Evolutionary conservation across 2,329 filamentous ascomycete species (phyloP).

Genomic region (Zymoseptoria brevis): DNA sequence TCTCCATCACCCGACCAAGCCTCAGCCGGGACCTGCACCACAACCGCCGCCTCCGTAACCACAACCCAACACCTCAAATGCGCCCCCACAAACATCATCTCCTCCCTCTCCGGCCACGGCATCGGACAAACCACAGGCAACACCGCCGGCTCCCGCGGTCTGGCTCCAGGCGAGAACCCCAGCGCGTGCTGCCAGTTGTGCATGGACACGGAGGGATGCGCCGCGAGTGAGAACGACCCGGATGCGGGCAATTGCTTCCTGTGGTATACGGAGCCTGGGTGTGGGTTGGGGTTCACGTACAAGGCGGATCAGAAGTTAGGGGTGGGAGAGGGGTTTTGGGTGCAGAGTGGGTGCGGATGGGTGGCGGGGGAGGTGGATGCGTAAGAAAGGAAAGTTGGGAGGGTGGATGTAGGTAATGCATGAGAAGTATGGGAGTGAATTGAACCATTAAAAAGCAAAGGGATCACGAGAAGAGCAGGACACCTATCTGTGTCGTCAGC

Average conservation of each 20-base stretch:
- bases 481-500: no score
- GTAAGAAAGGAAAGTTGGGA: neutral
- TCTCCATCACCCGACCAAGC: neutral
- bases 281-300: constrained; percentile 21
- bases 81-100: constrained; percentile 23
- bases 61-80: constrained; percentile 24
- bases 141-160: constrained; percentile 17
- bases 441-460: neutral
- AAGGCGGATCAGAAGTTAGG: constrained; percentile 14
- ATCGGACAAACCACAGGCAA: constrained; percentile 17
- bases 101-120: constrained; percentile 17
- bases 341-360: constrained; percentile 22
- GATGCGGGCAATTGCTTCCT: constrained; percentile 23
- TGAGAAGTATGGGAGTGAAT: neutral
- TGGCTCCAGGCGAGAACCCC: constrained; percentile 18
- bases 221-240: constrained; percentile 20
- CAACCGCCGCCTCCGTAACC: constrained; percentile 16
- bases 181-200: constrained; percentile 24
- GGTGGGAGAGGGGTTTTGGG: constrained; percentile 17
- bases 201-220: constrained; percentile 19
- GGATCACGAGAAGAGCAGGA: no score
- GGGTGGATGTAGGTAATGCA: neutral
- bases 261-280: constrained; percentile 19
- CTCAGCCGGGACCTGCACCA: constrained; percentile 15
- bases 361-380: constrained; percentile 10